Conservation (phyloP, 2,329 filamentous ascomycete species). For the Aureobasidium sp. region DNA sequence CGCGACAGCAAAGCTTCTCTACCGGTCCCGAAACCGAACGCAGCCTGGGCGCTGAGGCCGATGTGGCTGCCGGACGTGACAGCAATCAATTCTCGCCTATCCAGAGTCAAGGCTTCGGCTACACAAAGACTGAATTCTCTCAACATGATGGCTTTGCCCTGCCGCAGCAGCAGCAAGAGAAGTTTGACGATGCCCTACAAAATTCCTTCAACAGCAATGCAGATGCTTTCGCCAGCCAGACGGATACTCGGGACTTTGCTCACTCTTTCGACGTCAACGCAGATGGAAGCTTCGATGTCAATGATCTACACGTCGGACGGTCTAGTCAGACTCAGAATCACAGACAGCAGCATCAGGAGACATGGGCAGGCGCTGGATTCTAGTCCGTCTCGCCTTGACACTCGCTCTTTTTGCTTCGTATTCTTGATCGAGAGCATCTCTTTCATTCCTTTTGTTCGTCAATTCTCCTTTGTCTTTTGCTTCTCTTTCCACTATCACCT, state of each 20-base stretch:
- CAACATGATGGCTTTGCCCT: not conserved
- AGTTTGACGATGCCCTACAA: not conserved
- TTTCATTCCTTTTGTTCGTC: not conserved
- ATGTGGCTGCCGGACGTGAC: not conserved
- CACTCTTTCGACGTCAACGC: not conserved
- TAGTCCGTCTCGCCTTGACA: too few species aligned
- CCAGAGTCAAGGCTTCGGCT: not conserved
- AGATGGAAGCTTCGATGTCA: not conserved
- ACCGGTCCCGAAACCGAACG: not conserved
- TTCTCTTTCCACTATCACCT: too few species aligned
- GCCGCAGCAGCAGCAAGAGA: not conserved
- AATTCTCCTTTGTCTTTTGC: too few species aligned
- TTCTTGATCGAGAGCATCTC: too few species aligned
- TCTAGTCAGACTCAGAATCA: too few species aligned
- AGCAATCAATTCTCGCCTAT: not conserved
- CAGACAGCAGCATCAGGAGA: too few species aligned
- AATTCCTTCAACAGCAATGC: not conserved
- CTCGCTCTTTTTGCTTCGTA: too few species aligned
- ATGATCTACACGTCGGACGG: not conserved
- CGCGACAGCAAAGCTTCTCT: slow-evolving; percentile 1
- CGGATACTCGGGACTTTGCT: not conserved
- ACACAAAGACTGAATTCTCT: not conserved
- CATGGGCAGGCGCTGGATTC: too few species aligned
- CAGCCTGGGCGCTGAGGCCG: not conserved
- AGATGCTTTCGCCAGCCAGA: not conserved